These are phyloP conservation scores for Phaeoacremonium minimum DNA, from an alignment of 2,329 filamentous ascomycete genomes.

Conservation along the genomic window DNA sequence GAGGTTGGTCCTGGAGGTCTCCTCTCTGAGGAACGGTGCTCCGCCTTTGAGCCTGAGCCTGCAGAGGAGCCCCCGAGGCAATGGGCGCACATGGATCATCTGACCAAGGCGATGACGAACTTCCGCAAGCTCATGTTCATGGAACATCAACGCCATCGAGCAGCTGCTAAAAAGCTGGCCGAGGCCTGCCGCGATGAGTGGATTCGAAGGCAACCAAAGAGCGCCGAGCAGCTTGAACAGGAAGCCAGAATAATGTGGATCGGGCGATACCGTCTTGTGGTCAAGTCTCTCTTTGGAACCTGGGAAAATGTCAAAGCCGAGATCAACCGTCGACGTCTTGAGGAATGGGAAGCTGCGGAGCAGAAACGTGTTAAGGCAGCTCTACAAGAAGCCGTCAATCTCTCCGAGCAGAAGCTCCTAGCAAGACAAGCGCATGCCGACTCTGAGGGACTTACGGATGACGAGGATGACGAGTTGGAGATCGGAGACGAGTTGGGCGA, in stretches of 20 bases:
- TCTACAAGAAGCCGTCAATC: constrained; percentile 68
- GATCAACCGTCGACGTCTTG: constrained; percentile 55
- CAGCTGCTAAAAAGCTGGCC: constrained; percentile 74
- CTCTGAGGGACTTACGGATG: constrained; percentile 42
- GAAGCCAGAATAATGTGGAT: constrained; percentile 69
- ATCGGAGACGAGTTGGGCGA: constrained; percentile 36
- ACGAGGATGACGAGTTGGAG: constrained; percentile 30
- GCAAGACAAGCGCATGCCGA: constrained; percentile 52
- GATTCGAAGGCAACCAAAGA: constrained; percentile 69
- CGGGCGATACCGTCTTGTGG: constrained; percentile 66
- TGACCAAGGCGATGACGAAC: constrained; percentile 72
- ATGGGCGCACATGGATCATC: constrained; percentile 84
- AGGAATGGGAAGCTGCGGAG: constrained; percentile 62
- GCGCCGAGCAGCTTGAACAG: constrained; percentile 73
- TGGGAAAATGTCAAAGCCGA: constrained; percentile 63
- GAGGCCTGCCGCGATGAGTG: constrained; percentile 74
- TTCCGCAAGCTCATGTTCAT: constrained; percentile 76
- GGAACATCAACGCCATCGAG: constrained; percentile 74
- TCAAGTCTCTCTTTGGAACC: constrained; percentile 50
- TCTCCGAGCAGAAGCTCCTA: constrained; percentile 65
- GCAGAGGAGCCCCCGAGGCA: constrained; percentile 70
- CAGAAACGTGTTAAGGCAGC: constrained; percentile 62
- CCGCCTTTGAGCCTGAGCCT: constrained; percentile 68
- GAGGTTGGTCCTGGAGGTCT: constrained; percentile 73
- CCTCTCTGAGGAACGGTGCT: constrained; percentile 66